These are phyloP conservation scores for Xerocomellus chrysenteron DNA, from an alignment of 768 basidiomycete genomes.

Conservation along the genomic window DNA sequence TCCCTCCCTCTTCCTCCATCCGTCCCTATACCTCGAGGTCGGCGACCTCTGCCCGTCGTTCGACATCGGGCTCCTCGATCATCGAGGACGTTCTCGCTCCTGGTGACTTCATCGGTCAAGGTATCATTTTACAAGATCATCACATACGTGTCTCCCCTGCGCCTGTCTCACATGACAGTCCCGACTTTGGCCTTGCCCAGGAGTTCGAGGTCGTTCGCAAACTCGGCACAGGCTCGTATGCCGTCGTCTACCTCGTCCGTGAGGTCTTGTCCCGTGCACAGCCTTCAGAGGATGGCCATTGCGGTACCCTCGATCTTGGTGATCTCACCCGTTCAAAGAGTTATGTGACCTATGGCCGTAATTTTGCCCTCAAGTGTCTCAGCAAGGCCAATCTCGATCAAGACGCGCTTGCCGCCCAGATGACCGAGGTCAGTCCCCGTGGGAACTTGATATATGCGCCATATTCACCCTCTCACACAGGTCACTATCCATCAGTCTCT, in stretches of 20 bases:
- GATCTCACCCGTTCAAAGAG: conserved; percentile 34
- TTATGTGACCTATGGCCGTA: conserved; percentile 61
- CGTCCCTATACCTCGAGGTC: conserved; percentile 38
- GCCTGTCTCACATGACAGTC: conserved; percentile 30
- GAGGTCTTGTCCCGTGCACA: conserved; percentile 51
- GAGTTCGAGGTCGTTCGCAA: conserved; percentile 84
- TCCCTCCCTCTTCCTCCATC: conserved; percentile 34
- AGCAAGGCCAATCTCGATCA: conserved; percentile 91
- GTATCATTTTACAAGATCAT: conserved; percentile 65
- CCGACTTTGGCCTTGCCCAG: conserved; percentile 49
- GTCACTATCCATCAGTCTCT: conserved; percentile 95
- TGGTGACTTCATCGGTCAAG: conserved; percentile 75
- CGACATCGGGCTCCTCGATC: conserved; percentile 32
- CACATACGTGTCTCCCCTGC: conserved; percentile 54
- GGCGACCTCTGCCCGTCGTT: conserved; percentile 30
- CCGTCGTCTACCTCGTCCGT: conserved; percentile 89
- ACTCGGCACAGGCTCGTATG: conserved; percentile 88
- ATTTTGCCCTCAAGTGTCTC: conserved; percentile 95
- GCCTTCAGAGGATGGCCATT: conserved; percentile 53
- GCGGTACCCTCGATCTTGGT: conserved; percentile 57
- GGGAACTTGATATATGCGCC: conserved; percentile 4
- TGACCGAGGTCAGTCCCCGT: conserved; percentile 69
- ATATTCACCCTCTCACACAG: conserved; percentile 37
- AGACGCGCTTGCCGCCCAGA: conserved; percentile 84
- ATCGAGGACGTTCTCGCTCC: conserved; percentile 58